Conservation (phyloP, 352 stramenopile species). For the Blastocystis sp. region DNA sequence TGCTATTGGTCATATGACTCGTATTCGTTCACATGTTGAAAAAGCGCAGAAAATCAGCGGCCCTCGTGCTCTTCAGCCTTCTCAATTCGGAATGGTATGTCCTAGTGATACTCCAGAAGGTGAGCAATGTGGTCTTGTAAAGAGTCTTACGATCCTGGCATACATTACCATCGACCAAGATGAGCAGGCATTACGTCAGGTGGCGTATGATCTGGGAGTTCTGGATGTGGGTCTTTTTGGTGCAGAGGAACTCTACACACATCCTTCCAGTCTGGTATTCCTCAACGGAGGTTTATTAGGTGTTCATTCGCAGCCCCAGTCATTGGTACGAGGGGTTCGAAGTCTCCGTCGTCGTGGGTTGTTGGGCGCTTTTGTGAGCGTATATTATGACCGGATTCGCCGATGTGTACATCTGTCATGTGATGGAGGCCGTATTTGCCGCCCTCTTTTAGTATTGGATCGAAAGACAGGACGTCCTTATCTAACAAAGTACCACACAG, state of each 20-base stretch:
- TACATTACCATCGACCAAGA: constrained; percentile 89
- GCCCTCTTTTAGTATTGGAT: constrained; percentile 88
- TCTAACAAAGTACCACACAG: constrained; percentile 87
- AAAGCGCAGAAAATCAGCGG: constrained; percentile 97
- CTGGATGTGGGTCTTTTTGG: constrained; percentile 87
- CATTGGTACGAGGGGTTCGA: constrained; percentile 65
- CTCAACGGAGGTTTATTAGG: constrained; percentile 97
- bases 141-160: constrained; percentile 94
- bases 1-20: constrained; percentile 96
- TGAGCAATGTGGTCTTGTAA: constrained; percentile 96
- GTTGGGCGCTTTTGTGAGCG: constrained; percentile 91
- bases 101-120: constrained; percentile 96
- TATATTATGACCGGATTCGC: constrained; percentile 88
- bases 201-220: constrained; percentile 92
- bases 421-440: constrained; percentile 92
- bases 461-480: constrained; percentile 77
- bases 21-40: constrained; percentile 93
- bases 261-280: constrained; percentile 88
- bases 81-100: constrained; percentile 99
- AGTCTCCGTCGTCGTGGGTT: constrained; percentile 65
- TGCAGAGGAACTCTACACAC: constrained; percentile 89
- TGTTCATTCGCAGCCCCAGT: constrained; percentile 81
- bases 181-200: constrained; percentile 82
- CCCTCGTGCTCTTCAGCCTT: constrained; percentile 90
- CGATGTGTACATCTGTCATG: constrained; percentile 91